Base-by-base conservation (phyloP, 345 rosid species). In the Gossypium australe region DNA sequence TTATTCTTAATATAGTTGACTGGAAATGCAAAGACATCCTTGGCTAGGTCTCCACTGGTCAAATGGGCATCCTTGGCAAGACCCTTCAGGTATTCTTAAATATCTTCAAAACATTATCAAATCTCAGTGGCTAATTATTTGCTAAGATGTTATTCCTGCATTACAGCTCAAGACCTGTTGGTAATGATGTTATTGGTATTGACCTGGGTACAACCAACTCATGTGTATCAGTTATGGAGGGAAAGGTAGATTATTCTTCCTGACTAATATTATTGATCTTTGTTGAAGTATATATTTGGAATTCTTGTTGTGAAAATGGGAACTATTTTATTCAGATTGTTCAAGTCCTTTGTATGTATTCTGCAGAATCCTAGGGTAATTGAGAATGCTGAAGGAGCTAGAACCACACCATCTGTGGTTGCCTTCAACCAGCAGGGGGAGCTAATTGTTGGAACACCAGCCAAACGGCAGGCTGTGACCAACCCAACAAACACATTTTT, bases 191-290 rank as follows among this genome's bases (percentile, higher is more conserved):
- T 60, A 85, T 81, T 14, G 84, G 84, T 55, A 84, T 84, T 73
- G 87, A 86, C 51, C 75, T 85, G 85, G 88, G 88, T 27, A 85
- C 88, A 22, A 85, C 88, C 17, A 85, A 85, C 73, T 85, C 88
- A 18, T 85, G 88, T 60, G 88, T 85, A 51, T 71, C 88, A 59
- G 79, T 85, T 24, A 85, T 85, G 88, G 88, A 83, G 47, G 88
- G 88, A 52, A 83, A 85, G 83, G 88, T 85, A 64, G 29, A 66
- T 4, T 11, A 66, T 18, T 20, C 4, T 66, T 43, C 47, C 25
- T 12, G 11, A 64, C 3, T 43, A n/a, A 76, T 20, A 3, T 20
- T 18, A 2, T 25, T 18, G 8, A 18, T 51, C 12, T 75, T 20
- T 67, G 24, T 38, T 68, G 14, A 64, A 57, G 49, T 22, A 20